Evolutionary conservation across 2,329 filamentous ascomycete species (phyloP).

Genomic region (Talaromyces sp.): DNA sequence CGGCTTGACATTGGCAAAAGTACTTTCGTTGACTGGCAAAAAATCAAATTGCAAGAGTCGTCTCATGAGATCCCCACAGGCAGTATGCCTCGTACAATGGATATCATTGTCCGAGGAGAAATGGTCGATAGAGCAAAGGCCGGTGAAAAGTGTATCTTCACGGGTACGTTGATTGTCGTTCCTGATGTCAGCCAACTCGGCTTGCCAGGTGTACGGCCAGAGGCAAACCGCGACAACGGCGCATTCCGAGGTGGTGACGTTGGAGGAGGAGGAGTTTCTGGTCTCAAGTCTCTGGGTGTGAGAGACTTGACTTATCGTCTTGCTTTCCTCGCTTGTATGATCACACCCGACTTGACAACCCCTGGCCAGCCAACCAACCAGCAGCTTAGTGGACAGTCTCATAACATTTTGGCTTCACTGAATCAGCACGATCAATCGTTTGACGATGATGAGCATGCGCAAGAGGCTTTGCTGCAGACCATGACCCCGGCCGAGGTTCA

Average conservation of each 20-base stretch:
- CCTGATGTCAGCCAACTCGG: constrained; percentile 94
- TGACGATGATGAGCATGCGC: constrained; percentile 75
- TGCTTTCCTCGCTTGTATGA: constrained; percentile 96
- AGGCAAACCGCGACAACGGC: constrained; percentile 77
- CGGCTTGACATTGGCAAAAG: constrained; percentile 93
- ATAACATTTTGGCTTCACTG: constrained; percentile 79
- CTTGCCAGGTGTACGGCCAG: constrained; percentile 77
- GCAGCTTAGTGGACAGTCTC: constrained; percentile 65
- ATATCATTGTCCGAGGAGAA: constrained; percentile 91
- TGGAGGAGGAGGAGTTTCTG: constrained; percentile 78
- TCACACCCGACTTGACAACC: constrained; percentile 79
- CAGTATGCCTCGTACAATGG: constrained; percentile 97
- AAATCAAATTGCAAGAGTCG: constrained; percentile 96
- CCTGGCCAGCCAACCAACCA: constrained; percentile 70
- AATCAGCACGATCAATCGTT: constrained; percentile 69
- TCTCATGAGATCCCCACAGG: constrained; percentile 97
- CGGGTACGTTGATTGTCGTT: constrained; percentile 90
- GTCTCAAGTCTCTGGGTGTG: constrained; percentile 87
- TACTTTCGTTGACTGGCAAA: constrained; percentile 99
- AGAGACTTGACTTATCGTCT: constrained; percentile 91
- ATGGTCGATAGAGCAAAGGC: constrained; percentile 97
- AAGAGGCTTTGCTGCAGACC: constrained; percentile 79
- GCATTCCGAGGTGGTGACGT: constrained; percentile 72
- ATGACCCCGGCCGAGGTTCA: constrained; percentile 85
- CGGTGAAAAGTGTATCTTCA: constrained; percentile 97